Evolutionary conservation across 257 asterid species (phyloP), one percentile per base, ranked within the genome.

Genomic region (Petunia axillaris): DNA sequence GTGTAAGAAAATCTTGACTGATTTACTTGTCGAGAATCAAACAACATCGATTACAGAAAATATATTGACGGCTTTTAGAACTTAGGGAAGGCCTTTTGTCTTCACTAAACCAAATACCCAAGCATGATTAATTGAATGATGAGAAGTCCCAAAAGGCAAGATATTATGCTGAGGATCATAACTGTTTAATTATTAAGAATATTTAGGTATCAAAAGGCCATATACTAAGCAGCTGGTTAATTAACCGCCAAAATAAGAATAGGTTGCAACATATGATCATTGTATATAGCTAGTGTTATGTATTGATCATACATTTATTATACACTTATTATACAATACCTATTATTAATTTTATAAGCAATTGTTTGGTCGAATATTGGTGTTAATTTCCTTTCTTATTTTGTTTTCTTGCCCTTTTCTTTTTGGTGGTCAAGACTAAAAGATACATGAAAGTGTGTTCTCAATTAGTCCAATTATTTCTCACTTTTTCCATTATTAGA

Each of bases 21-120:
- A 71, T 71, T 71, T 71, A 16, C 25, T 48, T 71, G 77, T 71
- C 60, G 60, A 71, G 77, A 71, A 71, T 71, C 77, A 71, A 48
- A 71, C 59, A 48, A 71, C 60, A 48, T 71, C 43, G 60, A 48
- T 71, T 71, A 71, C 50, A 25, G 35, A 71, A 66, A 70, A 25
- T 46, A 9, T 46, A 70, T 70, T 70, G 25, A 70, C 59, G 59
- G 59, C 59, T 48, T 70, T 70, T 46, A 46, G 41, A 70, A 46
- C 9, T 70, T 71, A 25, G 77, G 7, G 9, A 63, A 71, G 11
- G 40, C 36, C 6, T 25, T 25, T 25, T 25, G 36, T 5, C 43
- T 71, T 70, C 3, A 25, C 2, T 4, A 9, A 48, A 48, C 35
- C 11, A 25, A 46, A 10, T 71, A 16, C 35, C 44, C 35, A 71